Conservation (phyloP, 345 rosid genomes). For the Pseudoturritis turrita region DNA sequence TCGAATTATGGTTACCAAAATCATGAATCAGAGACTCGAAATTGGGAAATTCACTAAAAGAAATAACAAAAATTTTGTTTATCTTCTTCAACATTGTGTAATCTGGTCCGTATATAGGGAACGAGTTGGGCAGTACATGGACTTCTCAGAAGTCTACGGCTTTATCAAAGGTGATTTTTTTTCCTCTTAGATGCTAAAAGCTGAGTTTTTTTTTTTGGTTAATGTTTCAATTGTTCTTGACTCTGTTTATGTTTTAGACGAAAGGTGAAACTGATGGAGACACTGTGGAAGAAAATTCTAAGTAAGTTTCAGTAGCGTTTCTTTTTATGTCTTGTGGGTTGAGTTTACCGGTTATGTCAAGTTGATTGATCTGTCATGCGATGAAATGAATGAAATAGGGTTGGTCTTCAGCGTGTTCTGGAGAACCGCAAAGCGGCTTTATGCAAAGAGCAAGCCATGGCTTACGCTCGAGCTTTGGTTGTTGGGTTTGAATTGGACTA, state of each 20-base stretch:
- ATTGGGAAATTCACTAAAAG: background rate
- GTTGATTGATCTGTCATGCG: constrained; percentile 22
- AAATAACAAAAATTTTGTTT: background rate
- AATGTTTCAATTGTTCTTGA: background rate
- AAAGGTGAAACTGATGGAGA: constrained; percentile 45
- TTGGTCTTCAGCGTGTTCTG: constrained; percentile 78
- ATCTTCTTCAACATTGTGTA: background rate
- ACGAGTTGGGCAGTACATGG: constrained; percentile 39
- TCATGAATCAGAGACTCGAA: background rate
- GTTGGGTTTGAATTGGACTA: constrained; percentile 75
- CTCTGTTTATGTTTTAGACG: constrained; percentile 33
- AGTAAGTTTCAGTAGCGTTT: constrained; percentile 38
- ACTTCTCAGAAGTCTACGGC: constrained; percentile 41
- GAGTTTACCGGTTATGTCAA: background rate
- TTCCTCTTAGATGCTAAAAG: background rate
- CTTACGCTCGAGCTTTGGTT: constrained; percentile 89
- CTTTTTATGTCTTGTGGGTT: background rate
- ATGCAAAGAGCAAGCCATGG: constrained; percentile 98
- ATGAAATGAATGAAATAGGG: constrained; percentile 46
- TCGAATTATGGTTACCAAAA: background rate
- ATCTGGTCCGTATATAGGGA: constrained; percentile 22
- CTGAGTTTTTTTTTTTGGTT: background rate
- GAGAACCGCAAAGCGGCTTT: constrained; percentile 78
- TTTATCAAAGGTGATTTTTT: constrained; percentile 46
- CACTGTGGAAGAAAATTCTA: constrained; percentile 67